Evolutionary conservation across 2,329 filamentous ascomycete species (phyloP).

Genomic region (Fusarium burgessii): DNA sequence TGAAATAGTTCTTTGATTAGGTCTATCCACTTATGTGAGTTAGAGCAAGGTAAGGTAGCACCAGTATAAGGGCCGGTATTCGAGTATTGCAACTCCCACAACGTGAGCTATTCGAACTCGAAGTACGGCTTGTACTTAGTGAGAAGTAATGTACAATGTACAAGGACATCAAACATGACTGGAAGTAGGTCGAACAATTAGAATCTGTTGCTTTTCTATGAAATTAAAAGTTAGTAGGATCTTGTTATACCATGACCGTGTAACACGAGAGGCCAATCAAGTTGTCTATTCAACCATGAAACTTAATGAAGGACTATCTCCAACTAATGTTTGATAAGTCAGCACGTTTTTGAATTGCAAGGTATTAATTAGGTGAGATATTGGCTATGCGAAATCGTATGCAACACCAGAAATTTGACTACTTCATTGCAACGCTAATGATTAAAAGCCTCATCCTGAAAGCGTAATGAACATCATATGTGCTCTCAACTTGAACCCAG

Average conservation of each 20-base stretch:
- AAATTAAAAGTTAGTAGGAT: not conserved
- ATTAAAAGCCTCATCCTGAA: conserved; percentile 8
- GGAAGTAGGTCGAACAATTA: no score
- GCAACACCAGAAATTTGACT: not conserved
- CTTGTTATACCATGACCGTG: not conserved
- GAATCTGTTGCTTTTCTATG: not conserved
- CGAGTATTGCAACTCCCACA: no score
- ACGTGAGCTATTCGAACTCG: no score
- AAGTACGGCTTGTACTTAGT: no score
- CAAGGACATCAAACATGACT: not conserved
- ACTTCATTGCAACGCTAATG: not conserved
- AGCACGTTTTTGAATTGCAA: not conserved
- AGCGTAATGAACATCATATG: not conserved
- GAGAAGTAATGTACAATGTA: no score
- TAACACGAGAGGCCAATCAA: not conserved
- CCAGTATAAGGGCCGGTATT: no score
- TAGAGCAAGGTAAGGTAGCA: no score
- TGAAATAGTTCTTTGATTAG: not conserved
- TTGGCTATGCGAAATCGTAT: not conserved
- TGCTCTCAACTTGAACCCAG: conserved; percentile 6
- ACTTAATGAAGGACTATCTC: not conserved
- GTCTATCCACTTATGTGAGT: no score
- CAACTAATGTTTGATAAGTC: not conserved
- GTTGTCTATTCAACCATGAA: not conserved
- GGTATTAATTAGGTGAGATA: not conserved